Base-by-base conservation (phyloP, 192 early-diverging fungal genomes). In the Coemansia sp. region DNA sequence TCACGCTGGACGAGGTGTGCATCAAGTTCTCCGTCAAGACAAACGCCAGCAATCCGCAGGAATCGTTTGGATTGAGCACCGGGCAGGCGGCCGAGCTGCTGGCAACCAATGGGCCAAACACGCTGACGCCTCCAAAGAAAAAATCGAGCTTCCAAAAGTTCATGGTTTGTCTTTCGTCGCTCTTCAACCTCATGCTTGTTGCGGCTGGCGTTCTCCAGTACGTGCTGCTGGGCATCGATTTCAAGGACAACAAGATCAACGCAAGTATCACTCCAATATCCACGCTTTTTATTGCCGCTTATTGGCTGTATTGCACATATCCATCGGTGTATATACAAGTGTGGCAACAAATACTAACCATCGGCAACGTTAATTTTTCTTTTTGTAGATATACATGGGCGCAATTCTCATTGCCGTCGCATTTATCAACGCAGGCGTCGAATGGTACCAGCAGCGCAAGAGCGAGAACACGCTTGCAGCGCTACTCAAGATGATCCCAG, bases 401-500 rank as follows among this genome's bases (percentile, higher is more conserved):
- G 91, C 89, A 49, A 94, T 98, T 69, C 84, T 96, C 1, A 87
- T 98, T 61, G 85, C 59, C 53, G 94, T 98, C 49, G 92, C 94
- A 2, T 91, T 98, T 58, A 56, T 94, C 49, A 98, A 98, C 74
- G 93, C 96, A 3, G 84, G 79, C 40, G 93, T 98, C 72, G 96
- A 98, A 75, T 97, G 94, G 76, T 92, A 90, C 69, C 96, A 98
- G 82, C 78, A 87, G 59, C 92, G 92, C 78, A 98, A 98, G 81
- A 90, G 92, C 39, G 88, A 90, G 26, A 92, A 93, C 42, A 89
- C 95, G 56, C 77, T 98, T 41, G 92, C 95, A 42, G 94, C 94
- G 7, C 93, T 98, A 85, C 72, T 96, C 76, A 90, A 93, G 75
- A 81, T 98, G 85, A 94, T 97, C 44, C 95, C 96, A 1, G 83